Evolutionary conservation across 176 grass and related monocot species (phyloP), one percentile per base, ranked within the genome.

Genomic region (bread wheat (Triticum aestivum)): DNA sequence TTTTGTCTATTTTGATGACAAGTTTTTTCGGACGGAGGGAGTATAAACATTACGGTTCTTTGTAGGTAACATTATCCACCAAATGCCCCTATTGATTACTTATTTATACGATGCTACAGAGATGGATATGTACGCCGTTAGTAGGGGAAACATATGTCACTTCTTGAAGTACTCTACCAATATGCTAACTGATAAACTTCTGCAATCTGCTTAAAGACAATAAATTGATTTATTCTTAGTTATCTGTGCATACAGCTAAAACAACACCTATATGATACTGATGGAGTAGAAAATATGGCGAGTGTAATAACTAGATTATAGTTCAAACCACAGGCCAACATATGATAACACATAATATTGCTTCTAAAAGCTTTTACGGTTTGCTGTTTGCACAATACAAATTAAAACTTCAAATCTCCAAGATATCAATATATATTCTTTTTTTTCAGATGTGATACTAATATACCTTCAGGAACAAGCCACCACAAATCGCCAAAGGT

Each of bases 401-500:
- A 73, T 4, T 35, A 65, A 14, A 29, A 73, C 44, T 52, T 52
- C 49, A 52, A 52, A 27, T 27, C 27, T 27, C 27, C 27, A 27
- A n/a, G n/a, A n/a, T n/a, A n/a, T n/a, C n/a, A n/a, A n/a, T n/a
- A n/a, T n/a, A n/a, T n/a, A n/a, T n/a, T n/a, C n/a, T n/a, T n/a
- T n/a, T n/a, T n/a, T n/a, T n/a, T n/a, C n/a, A n/a, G n/a, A 64
- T 24, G 34, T 89, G 52, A 65, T n/a, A 67, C 71, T 54, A 37
- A 27, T 83, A 61, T 93, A 98, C 93, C 96, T 95, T 95, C 93
- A 90, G 91, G 88, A 85, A 98, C 96, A 81, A 98, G 90, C 96
- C 96, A 98, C 96, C 96, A 98, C 65, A 98, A 84, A 88, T 98
- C 96, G 8, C 91, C 91, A 85, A 98, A 98, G 2, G 96, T 95